Percentiles rank a stretch among this genome's conserved stretches.
Conservation (phyloP, 2,329 filamentous ascomycete genomes). For the Magnaporthales sp. region DNA sequence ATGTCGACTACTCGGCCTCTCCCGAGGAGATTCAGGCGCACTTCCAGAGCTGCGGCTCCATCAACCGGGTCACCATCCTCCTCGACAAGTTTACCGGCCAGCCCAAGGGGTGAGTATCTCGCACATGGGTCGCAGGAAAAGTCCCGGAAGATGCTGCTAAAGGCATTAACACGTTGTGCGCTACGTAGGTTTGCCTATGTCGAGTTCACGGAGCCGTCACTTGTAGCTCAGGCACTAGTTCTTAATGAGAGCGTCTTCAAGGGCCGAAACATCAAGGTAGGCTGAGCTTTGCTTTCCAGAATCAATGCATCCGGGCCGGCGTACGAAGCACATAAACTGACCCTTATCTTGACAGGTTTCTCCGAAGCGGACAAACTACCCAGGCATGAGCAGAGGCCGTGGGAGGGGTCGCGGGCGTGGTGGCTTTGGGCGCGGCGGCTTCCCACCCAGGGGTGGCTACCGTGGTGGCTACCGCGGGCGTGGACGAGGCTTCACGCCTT, state of each 20-base stretch:
- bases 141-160: background rate
- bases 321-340: background rate
- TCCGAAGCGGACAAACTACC: constrained; percentile 93
- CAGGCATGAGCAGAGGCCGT: constrained; percentile 81
- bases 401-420: constrained; percentile 36
- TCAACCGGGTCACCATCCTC: constrained; percentile 96
- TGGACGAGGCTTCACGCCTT: constrained; percentile 55
- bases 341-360: constrained; percentile 39
- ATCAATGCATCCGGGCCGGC: background rate
- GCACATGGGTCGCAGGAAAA: constrained; percentile 7
- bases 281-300: background rate
- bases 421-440: constrained; percentile 45
- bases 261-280: constrained; percentile 77
- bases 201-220: constrained; percentile 88
- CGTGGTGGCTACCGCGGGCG: constrained; percentile 58
- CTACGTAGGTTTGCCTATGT: constrained; percentile 85
- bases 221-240: constrained; percentile 88
- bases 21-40: constrained; percentile 98
- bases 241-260: constrained; percentile 96
- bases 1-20: constrained; percentile 94
- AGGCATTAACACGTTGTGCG: background rate
- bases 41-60: constrained; percentile 93
- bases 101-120: constrained; percentile 77
- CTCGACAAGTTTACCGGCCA: constrained; percentile 98
- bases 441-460: constrained; percentile 40